Conservation (phyloP, 768 basidiomycete genomes). For the Gloeopeniophorella convolvens region DNA sequence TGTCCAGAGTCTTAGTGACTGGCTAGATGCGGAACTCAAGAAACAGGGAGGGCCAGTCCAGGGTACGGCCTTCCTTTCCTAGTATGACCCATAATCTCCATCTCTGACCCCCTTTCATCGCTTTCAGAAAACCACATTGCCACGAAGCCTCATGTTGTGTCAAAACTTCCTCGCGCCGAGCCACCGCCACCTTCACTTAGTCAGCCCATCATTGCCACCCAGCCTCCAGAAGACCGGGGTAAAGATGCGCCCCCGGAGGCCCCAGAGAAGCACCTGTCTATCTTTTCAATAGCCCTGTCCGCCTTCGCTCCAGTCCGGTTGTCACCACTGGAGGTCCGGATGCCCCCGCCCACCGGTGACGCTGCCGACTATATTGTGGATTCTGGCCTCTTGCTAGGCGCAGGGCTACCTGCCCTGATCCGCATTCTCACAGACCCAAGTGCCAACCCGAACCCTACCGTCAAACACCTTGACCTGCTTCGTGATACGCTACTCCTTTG, state of each 20-base stretch:
- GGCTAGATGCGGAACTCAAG: neutral
- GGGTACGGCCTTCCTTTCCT: neutral
- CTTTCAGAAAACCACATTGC: too few relatives aligned
- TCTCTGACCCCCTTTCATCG: too few relatives aligned
- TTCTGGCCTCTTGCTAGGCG: neutral
- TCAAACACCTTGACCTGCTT: slow-evolving; percentile 39
- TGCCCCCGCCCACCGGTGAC: neutral
- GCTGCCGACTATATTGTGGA: neutral
- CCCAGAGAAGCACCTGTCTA: neutral
- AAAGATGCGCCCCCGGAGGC: neutral
- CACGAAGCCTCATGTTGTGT: neutral
- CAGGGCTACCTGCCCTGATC: neutral
- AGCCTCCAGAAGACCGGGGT: too few relatives aligned
- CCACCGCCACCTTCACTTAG: neutral
- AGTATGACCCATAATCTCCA: neutral
- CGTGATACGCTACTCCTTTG: slow-evolving; percentile 56
- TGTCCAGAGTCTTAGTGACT: neutral
- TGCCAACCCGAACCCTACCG: slow-evolving; percentile 4
- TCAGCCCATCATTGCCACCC: neutral
- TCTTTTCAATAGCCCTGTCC: neutral
- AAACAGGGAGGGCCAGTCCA: neutral
- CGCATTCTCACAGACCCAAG: neutral
- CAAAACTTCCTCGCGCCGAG: neutral
- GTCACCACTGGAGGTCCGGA: neutral
- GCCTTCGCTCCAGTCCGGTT: neutral